Evolutionary conservation across 257 asterid species (phyloP).

Genomic region (Oldenlandia corymbosa): DNA sequence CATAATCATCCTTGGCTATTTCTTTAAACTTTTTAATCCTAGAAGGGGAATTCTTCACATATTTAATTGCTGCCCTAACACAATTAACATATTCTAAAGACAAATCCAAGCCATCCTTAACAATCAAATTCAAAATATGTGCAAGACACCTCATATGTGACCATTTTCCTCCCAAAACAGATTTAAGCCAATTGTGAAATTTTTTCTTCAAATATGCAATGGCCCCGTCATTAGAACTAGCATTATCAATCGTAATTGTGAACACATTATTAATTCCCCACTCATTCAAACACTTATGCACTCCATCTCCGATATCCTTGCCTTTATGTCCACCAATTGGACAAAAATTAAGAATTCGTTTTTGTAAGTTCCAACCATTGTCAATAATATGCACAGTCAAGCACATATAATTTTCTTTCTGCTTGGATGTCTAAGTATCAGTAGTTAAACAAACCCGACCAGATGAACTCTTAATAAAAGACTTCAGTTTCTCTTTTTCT

Average conservation of each 20-base stretch:
- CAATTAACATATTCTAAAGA: too few relatives aligned
- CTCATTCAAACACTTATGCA: not conserved
- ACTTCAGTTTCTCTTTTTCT: not conserved
- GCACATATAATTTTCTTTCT: not conserved
- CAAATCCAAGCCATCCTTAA: not conserved
- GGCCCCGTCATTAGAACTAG: not conserved
- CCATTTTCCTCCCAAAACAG: not conserved
- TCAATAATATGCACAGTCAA: not conserved
- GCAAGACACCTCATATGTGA: conserved; percentile 7
- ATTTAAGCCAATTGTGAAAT: too few relatives aligned
- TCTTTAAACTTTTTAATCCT: not conserved
- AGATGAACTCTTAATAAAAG: not conserved
- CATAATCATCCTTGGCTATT: not conserved
- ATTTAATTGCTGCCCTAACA: not conserved
- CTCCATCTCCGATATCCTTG: not conserved
- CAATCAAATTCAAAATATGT: conserved; percentile 10
- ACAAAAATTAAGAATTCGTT: not conserved
- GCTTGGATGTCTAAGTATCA: not conserved
- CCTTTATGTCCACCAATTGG: too few relatives aligned
- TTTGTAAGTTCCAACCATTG: not conserved
- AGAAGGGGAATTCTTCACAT: not conserved
- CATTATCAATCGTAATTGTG: not conserved
- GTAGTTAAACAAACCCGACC: not conserved
- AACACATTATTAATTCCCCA: not conserved
- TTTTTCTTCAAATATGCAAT: not conserved